These are phyloP conservation scores for Metschnikowia vanudenii DNA, from an alignment of 805 yeast genomes.

Conservation along the genomic window DNA sequence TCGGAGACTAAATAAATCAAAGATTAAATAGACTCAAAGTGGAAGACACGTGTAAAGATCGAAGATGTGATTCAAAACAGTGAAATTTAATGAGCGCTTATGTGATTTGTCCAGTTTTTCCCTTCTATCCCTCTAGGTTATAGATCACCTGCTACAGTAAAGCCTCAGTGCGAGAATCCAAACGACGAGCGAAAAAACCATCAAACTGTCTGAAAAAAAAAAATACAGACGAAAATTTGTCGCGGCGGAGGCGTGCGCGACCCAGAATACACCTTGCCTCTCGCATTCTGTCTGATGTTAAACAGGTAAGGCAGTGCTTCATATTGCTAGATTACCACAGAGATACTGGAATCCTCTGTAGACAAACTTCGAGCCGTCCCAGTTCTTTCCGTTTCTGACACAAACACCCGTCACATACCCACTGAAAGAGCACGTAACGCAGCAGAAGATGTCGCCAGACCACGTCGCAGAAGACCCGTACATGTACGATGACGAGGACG, in stretches of 20 bases:
- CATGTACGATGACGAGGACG: conserved; percentile 60
- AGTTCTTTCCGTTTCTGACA: conserved; percentile 1
- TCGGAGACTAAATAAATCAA: too few relatives aligned
- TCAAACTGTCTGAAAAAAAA: neutral
- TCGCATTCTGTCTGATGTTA: neutral
- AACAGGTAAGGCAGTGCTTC: too few relatives aligned
- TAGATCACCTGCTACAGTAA: neutral
- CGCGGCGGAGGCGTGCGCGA: conserved; percentile 11
- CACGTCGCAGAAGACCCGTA: conserved; percentile 55
- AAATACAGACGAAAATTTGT: conserved; percentile 1
- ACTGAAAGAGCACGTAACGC: neutral
- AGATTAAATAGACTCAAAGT: too few relatives aligned
- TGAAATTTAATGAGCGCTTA: too few relatives aligned
- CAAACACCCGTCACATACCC: neutral
- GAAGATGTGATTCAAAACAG: too few relatives aligned
- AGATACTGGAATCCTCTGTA: neutral
- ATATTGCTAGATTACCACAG: neutral
- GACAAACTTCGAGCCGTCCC: neutral
- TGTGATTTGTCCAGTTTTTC: too few relatives aligned
- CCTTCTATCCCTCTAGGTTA: too few relatives aligned
- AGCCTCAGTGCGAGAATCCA: neutral
- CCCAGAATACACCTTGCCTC: conserved; percentile 3
- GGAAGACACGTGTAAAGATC: neutral
- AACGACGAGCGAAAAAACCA: too few relatives aligned
- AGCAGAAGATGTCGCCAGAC: conserved; percentile 20